Base-by-base conservation (phyloP, 2,329 filamentous ascomycete genomes). In the Nigrospora osmanthi region DNA sequence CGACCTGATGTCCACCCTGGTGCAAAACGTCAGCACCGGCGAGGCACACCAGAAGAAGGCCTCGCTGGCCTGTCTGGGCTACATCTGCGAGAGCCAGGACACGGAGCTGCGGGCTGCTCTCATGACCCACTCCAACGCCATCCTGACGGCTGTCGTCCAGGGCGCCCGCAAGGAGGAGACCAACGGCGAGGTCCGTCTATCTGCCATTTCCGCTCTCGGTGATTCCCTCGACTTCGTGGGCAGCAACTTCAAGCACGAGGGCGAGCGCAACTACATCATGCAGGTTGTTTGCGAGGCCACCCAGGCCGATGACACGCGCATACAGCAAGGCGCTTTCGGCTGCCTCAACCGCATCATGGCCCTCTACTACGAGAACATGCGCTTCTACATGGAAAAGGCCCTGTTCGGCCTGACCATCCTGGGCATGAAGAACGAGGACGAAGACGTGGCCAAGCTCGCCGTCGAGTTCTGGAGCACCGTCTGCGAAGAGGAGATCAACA, bases 381-480 rank as follows among this genome's bases (percentile, higher is more conserved):
- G 90, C 59, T 98, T 96, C 71, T 98, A 98, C 74, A 98, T 98
- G 93, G 93, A 98, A 76, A 97, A 97, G 80, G 93, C 93, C 33
- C 78, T 98, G 37, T 98, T 98, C 58, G 93, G 93, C 47, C 78
- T 98, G 35, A 98, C 93, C 35, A 95, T 98, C 52, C 83, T 95
- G 64, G 93, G 93, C 55, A 98, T 98, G 93, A 96, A 95, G 80
- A 94, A 83, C 58, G 85, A 90, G 9, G 93, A 98, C 57, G 93
- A 98, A 67, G 93, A 98, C 63, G 93, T 98, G 44, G 87, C 93
- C 50, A 98, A 98, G 77, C 78, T 98, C 46, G 93, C 93, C 34
- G 89, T 98, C 54, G 93, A 98, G 65, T 98, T 98, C 72, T 98
- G 93, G 93, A 97, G 91, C 74, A 96, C 93, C n/a, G 93, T 98